Conservation (phyloP, 768 basidiomycete species). For the Boletus patriciae region DNA sequence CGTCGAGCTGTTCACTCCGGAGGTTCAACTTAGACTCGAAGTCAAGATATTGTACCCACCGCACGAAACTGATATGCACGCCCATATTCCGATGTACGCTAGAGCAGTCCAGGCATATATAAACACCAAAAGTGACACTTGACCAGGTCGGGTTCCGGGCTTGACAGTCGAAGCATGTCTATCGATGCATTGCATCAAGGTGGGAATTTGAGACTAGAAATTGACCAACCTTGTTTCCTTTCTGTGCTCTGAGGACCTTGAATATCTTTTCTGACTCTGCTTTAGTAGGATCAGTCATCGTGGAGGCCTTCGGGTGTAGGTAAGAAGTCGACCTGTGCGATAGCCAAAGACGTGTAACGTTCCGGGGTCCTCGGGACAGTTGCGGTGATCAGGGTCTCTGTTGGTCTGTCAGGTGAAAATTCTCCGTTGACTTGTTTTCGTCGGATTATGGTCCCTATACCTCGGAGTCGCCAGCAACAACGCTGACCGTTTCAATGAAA, state of each 20-base stretch:
- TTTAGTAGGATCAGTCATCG: constrained; percentile 77
- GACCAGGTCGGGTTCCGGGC: constrained; percentile 98
- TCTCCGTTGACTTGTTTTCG: too few species aligned
- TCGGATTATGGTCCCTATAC: too few species aligned
- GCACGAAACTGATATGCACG: constrained; percentile 95
- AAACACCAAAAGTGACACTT: constrained; percentile 93
- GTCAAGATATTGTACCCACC: constrained; percentile 49
- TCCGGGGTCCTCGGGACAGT: constrained; percentile 15
- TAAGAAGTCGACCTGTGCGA: constrained; percentile 6
- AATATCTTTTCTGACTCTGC: constrained; percentile 87
- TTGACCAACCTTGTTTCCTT: constrained; percentile 76
- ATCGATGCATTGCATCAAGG: constrained; percentile 16
- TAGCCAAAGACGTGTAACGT: constrained; percentile 16
- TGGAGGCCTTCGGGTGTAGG: background rate
- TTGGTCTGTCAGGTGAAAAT: background rate
- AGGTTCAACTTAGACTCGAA: constrained; percentile 2
- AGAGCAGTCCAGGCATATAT: constrained; percentile 98
- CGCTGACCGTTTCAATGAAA: too few species aligned
- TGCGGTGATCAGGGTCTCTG: constrained; percentile 18
- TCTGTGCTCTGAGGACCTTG: constrained; percentile 76
- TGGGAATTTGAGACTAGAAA: background rate
- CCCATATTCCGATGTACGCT: constrained; percentile 95
- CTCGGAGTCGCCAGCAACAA: too few species aligned
- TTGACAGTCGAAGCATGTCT: constrained; percentile 93
- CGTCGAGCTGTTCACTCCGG: constrained; percentile 66